Evolutionary conservation across 345 rosid genomes (phyloP).

Genomic region (Microcos paniculata): DNA sequence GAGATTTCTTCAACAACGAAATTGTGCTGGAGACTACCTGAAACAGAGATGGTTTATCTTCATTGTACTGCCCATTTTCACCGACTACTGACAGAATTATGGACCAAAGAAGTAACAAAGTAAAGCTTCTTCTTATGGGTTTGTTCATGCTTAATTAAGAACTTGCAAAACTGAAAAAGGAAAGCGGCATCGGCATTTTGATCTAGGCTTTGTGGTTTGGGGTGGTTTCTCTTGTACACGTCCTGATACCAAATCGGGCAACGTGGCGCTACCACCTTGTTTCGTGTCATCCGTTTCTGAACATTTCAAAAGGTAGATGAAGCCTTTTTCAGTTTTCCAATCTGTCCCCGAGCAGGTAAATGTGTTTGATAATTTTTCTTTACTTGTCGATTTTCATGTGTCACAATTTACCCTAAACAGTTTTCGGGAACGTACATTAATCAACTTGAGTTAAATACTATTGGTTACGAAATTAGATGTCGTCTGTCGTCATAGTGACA

Average conservation of each 20-base stretch:
- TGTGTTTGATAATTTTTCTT: too few species aligned
- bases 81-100: constrained; percentile 25
- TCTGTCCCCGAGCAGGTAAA: background rate
- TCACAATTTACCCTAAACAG: too few species aligned
- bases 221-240: background rate
- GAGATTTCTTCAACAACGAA: constrained; percentile 36
- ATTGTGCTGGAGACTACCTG: constrained; percentile 29
- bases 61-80: constrained; percentile 21
- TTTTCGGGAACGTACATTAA: too few species aligned
- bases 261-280: background rate
- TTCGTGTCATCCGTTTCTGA: background rate
- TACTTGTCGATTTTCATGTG: too few species aligned
- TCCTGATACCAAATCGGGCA: background rate
- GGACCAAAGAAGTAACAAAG: constrained; percentile 17
- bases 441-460: too few species aligned
- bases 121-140: constrained; percentile 16
- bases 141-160: constrained; percentile 18
- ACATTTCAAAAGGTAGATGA: background rate
- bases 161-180: background rate
- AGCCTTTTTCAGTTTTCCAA: background rate
- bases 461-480: too few species aligned
- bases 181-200: background rate
- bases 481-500: too few species aligned
- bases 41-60: constrained; percentile 37
- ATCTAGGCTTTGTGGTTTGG: background rate